A percentile compares a stretch with the other conserved stretches of the same genome.
phyloP scores from a whole-genome alignment of 257 asterid genomes.

The Nicotiana noctiflora region DNA sequence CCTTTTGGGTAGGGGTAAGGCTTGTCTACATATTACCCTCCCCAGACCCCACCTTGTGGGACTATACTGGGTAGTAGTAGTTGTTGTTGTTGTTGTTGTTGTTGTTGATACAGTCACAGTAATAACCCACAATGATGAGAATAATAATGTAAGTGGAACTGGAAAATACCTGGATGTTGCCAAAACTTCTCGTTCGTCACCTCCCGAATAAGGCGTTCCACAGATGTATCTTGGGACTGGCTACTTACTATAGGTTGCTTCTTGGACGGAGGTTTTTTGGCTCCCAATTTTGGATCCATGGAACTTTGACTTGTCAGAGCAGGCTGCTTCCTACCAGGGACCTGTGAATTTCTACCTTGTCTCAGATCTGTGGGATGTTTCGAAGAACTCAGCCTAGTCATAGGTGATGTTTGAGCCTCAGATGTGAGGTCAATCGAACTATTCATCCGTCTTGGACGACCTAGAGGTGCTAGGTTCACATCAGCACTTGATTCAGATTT shows the following conservation, averaged over 20 bases:
- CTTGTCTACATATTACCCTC: too few species aligned
- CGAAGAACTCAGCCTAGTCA: constrained; percentile 65
- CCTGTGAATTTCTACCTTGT: constrained; percentile 48
- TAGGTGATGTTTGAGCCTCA: constrained; percentile 51
- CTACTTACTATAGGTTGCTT: constrained; percentile 47
- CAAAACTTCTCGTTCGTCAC: constrained; percentile 94
- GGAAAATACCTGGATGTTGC: constrained; percentile 80
- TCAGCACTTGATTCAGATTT: constrained; percentile 71
- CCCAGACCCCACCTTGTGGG: too few species aligned
- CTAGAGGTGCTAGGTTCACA: constrained; percentile 36
- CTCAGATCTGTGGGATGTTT: constrained; percentile 65
- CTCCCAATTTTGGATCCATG: constrained; percentile 47
- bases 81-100: too few species aligned
- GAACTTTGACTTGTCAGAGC: constrained; percentile 41
- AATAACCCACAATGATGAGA: constrained; percentile 1
- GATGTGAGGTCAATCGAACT: constrained; percentile 45
- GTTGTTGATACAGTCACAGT: neutral
- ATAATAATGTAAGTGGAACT: neutral
- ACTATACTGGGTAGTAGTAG: too few species aligned
- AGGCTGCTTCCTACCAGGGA: constrained; percentile 60
- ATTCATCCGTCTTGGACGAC: constrained; percentile 59
- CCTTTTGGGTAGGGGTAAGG: too few species aligned
- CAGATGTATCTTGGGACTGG: constrained; percentile 79
- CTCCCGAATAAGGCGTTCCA: constrained; percentile 94
- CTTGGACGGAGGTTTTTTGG: constrained; percentile 62